Base-by-base conservation (phyloP, 2,329 filamentous ascomycete species). In the Rhexocercosporidium sp. region DNA sequence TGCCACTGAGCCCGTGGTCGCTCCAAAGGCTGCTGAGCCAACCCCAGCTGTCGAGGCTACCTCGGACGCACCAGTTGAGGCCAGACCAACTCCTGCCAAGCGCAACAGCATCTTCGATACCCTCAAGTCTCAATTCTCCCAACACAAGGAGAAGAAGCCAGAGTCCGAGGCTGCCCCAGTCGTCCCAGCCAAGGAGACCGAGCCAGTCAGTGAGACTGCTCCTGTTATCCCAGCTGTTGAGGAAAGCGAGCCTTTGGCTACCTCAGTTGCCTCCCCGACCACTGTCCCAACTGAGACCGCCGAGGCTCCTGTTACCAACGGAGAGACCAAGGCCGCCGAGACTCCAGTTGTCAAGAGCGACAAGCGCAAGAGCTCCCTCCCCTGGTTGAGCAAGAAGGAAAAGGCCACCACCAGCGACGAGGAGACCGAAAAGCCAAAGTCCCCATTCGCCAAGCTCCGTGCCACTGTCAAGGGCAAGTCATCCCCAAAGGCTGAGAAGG, bases 331-430 rank as follows among this genome's bases (percentile, higher is more conserved):
- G 67, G 74, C 79, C 67, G 66, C 74, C 47, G 81, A 81, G 73
- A 77, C 75, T 62, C 75, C 75, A 65, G 70, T 74, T 34, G 70
- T 75, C 65, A 83, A 82, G 77, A 64, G 75, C 31, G 79, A 79
- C 74, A 92, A 92, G 86, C 88, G 90, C 74, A 82, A 82, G 72
- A 90, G 87, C 73, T 85, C 91, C 79, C 71, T 78, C 29, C 77
- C 77, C 69, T 92, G 88, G 88, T 73, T 85, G 78, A 86, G 85
- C 81, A 85, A 88, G 82, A 91, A 91, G 85, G 86, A 87, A 79
- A 76, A 77, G 72, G 62, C 70, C n/a, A 66, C 66, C 12, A 64
- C 70, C 51, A 73, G 72, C 54, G 72, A 71, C 29, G 85, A 88
- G 73, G 77, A 80, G 61, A 84, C 85, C 68, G 75, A 77, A 68